phyloP scores from a whole-genome alignment of 2,329 filamentous ascomycete species.

The Tolypocladium album region DNA sequence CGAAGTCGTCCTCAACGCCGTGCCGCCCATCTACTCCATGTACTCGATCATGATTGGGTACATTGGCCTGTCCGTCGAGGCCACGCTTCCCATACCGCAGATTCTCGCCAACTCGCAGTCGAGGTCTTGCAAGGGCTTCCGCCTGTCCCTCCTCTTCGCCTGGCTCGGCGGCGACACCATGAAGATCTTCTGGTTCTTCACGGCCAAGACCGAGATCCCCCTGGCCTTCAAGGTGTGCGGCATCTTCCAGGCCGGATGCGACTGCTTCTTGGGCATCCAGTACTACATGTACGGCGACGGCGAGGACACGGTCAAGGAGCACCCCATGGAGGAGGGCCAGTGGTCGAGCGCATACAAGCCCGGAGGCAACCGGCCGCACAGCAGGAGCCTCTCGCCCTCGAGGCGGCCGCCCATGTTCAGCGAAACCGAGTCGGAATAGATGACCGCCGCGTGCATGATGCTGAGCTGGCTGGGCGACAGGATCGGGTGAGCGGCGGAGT shows the following conservation, averaged over 20 bases:
- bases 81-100: slow-evolving; percentile 72
- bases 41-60: slow-evolving; percentile 64
- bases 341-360: slow-evolving; percentile 20
- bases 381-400: slow-evolving; percentile 26
- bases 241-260: slow-evolving; percentile 69
- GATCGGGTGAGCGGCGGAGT: background rate
- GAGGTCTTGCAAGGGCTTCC: slow-evolving; percentile 66
- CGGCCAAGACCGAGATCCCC: slow-evolving; percentile 57
- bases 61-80: slow-evolving; percentile 68
- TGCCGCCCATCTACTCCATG: slow-evolving; percentile 43
- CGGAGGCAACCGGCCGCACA: slow-evolving; percentile 14
- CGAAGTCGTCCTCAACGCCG: slow-evolving; percentile 55
- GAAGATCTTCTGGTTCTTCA: slow-evolving; percentile 85
- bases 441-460: slow-evolving; percentile 2
- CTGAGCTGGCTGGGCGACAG: slow-evolving; percentile 1
- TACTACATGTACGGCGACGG: slow-evolving; percentile 59
- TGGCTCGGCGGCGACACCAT: slow-evolving; percentile 75
- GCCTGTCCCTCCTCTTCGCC: slow-evolving; percentile 62
- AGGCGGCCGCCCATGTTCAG: slow-evolving; percentile 26
- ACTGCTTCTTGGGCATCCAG: slow-evolving; percentile 63
- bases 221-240: slow-evolving; percentile 75
- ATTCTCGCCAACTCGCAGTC: slow-evolving; percentile 59
- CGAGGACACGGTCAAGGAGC: slow-evolving; percentile 25
- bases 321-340: slow-evolving; percentile 21
- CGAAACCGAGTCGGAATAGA: slow-evolving; percentile 20